Conservation (phyloP, 768 basidiomycete genomes). For the Termitomyces sp. region DNA sequence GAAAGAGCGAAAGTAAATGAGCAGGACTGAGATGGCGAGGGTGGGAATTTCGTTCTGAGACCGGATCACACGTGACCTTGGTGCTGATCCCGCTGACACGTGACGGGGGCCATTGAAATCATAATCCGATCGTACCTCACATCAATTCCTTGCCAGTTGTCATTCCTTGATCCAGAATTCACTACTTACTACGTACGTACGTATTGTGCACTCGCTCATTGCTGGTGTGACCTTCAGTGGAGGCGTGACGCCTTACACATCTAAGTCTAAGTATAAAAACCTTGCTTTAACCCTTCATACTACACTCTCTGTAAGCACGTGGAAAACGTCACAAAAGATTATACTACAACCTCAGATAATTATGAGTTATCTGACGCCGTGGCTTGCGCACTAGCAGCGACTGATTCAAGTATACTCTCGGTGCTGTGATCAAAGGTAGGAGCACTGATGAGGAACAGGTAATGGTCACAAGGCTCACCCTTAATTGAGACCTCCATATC, state of each 20-base stretch:
- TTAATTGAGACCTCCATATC: slow-evolving; percentile 42
- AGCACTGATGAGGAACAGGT: background rate
- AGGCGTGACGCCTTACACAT: background rate
- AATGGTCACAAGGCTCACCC: slow-evolving; percentile 28
- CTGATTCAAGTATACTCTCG: slow-evolving; percentile 22
- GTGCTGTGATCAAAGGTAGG: slow-evolving; percentile 17
- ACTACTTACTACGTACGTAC: too few species aligned
- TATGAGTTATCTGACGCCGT: slow-evolving; percentile 23
- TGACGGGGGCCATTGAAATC: too few species aligned
- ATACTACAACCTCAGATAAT: background rate
- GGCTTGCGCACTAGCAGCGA: slow-evolving; percentile 27
- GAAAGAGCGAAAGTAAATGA: slow-evolving; percentile 15
- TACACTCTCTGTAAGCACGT: background rate
- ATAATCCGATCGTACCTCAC: too few species aligned
- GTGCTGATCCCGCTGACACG: too few species aligned
- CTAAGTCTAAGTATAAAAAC: background rate
- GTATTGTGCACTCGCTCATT: too few species aligned
- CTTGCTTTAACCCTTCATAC: too few species aligned
- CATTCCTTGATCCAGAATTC: too few species aligned
- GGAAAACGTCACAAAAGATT: too few species aligned
- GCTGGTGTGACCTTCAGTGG: too few species aligned
- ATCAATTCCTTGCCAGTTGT: too few species aligned
- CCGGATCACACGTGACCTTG: slow-evolving; percentile 1
- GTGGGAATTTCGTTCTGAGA: slow-evolving; percentile 12
- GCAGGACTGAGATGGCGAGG: slow-evolving; percentile 6